A percentile compares a stretch with the other conserved stretches of the same genome.
These are phyloP conservation scores for Alternaria longipes DNA, from an alignment of 2,329 filamentous ascomycete species.

Conservation along the genomic window DNA sequence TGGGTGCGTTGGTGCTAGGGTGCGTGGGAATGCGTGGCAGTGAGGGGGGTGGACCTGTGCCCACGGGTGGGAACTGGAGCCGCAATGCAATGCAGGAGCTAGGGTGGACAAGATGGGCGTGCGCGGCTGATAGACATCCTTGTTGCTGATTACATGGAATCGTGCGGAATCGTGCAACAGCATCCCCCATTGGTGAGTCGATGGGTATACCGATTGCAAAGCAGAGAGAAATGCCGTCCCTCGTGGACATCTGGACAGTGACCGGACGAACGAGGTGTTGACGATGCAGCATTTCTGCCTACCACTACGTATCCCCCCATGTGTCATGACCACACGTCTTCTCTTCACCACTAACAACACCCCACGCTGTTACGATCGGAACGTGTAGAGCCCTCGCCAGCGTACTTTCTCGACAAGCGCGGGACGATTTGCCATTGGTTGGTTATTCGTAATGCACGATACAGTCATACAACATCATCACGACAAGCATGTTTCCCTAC, in stretches of 20 bases:
- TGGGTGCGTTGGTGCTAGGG: constrained; percentile 10
- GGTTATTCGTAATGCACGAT: constrained; percentile 5
- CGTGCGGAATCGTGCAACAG: constrained; percentile 8
- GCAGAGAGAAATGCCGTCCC: constrained; percentile 1
- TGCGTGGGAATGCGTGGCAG: constrained; percentile 24
- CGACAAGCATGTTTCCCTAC: constrained; percentile 15
- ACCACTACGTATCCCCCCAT: constrained; percentile 11
- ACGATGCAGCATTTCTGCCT: constrained; percentile 12
- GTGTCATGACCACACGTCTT: constrained; percentile 3
- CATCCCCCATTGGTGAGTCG: constrained; percentile 6
- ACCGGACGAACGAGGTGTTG: constrained; percentile 2
- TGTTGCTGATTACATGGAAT: constrained; percentile 16
- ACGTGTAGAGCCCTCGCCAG: constrained; percentile 1
- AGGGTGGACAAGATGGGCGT: constrained; percentile 6
- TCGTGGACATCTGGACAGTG: constrained; percentile 2
- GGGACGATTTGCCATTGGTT: constrained; percentile 28
- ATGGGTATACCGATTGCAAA: constrained; percentile 9
- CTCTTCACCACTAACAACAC: constrained; percentile 5
- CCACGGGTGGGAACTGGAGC: constrained; percentile 33
- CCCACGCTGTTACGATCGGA: constrained; percentile 15
- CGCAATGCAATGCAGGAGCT: constrained; percentile 27
- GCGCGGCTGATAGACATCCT: constrained; percentile 20
- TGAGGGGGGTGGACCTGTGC: constrained; percentile 17
- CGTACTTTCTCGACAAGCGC: constrained; percentile 17
- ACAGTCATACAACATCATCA: constrained; percentile 48